Base-by-base conservation (phyloP, 257 asterid genomes). In the Fraxinus quadrangulata region DNA sequence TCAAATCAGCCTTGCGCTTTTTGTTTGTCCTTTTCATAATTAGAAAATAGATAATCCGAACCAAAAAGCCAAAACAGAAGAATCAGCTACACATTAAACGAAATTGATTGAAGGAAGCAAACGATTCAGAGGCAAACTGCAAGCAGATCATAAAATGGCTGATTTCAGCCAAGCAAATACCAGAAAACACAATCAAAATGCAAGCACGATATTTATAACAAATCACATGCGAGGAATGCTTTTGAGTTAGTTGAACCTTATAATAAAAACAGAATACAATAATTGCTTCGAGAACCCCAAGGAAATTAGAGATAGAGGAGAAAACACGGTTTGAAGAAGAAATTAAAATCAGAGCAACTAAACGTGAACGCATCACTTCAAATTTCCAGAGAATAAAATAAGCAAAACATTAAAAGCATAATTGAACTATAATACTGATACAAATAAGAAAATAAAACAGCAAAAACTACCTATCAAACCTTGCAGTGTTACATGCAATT, bases 1-100 rank as follows among this genome's bases (percentile, higher is more conserved):
- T 70, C 36, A 8, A 49, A n/a, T 80, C 73, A 70, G 80, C 76
- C 70, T 80, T 80, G 61, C 77, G 80, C 36, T 75, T 80, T 72
- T 70, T 80, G 33, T 24, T 40, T 13, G 68, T 26, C 45, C 83
- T 80, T 78, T 23, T 31, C 49, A 33, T 5, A 23, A 9, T 36
- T 14, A 11, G 12, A 17, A 65, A 30, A 63, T 23, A 5, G 33
- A 36, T 21, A 21, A 51, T 13, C 4, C 59, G 6, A 16, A 47
- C 17, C 1, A 16, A 70, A 36, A 71, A 76, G n/a, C 23, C 13
- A 28, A 71, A 37, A 34, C 6, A 17, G 2, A 47, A 47, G 6
- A 47, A 47, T 47, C 16, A 47, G 21, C 8, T 16, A n/a, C 59
- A 16, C 21, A 47, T 47, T 16, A 47, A 47, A 21, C 5, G 2